phyloP scores from a whole-genome alignment of 2,329 filamentous ascomycete genomes.

The Fusarium buharicum region DNA sequence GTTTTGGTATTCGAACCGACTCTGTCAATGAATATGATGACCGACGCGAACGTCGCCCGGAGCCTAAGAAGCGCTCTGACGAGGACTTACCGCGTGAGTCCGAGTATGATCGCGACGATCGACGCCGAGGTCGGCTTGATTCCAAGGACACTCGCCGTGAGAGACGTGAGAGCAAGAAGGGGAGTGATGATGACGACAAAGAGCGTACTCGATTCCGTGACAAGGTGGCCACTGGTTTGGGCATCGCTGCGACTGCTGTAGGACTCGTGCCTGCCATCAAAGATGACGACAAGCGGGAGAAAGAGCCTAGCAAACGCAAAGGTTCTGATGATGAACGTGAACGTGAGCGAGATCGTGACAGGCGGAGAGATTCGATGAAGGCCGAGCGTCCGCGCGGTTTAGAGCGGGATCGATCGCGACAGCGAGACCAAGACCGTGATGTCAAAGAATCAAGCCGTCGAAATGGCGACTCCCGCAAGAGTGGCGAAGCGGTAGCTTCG shows the following conservation, averaged over 20 bases:
- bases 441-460: conserved; percentile 49
- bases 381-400: conserved; percentile 29
- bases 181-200: conserved; percentile 52
- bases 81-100: conserved; percentile 46
- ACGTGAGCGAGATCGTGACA: conserved; percentile 35
- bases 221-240: conserved; percentile 60
- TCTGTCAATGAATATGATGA: conserved; percentile 54
- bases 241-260: conserved; percentile 61
- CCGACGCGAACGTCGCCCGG: conserved; percentile 53
- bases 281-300: conserved; percentile 54
- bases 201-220: conserved; percentile 59
- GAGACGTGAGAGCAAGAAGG: conserved; percentile 46
- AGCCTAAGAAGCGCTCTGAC: conserved; percentile 47
- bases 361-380: conserved; percentile 35
- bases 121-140: conserved; percentile 43
- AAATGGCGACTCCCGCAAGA: conserved; percentile 54
- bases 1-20: conserved; percentile 63
- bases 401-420: conserved; percentile 34
- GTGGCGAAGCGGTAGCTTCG: conserved; percentile 50
- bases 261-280: conserved; percentile 54
- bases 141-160: conserved; percentile 46
- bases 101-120: conserved; percentile 47
- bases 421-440: conserved; percentile 39
- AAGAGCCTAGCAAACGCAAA: conserved; percentile 45
- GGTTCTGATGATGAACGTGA: conserved; percentile 49